Evolutionary conservation across 1,284 basidiomycete genomes (phyloP).

Genomic region (Hypsizygus ulmarius): DNA sequence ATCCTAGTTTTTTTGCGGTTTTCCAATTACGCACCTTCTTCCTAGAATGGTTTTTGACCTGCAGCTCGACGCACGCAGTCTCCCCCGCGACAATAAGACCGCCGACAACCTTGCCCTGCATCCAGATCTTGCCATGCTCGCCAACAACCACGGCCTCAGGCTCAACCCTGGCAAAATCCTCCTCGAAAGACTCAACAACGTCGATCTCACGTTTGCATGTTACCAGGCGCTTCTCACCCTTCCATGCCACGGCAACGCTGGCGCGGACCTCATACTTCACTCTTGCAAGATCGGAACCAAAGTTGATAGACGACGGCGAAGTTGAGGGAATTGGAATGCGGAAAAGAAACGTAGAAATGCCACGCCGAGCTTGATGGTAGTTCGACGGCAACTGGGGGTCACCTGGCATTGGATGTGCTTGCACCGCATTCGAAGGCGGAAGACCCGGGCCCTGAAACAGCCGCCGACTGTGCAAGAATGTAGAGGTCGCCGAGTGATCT

Average conservation of each 20-base stretch:
- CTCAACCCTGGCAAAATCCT: slow-evolving; percentile 33
- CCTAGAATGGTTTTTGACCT: slow-evolving; percentile 73
- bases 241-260: slow-evolving; percentile 69
- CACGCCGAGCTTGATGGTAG: slow-evolving; percentile 67
- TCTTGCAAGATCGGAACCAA: slow-evolving; percentile 62
- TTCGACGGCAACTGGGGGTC: slow-evolving; percentile 57
- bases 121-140: slow-evolving; percentile 76
- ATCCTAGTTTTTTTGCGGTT: not conserved
- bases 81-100: slow-evolving; percentile 64
- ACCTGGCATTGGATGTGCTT: slow-evolving; percentile 50
- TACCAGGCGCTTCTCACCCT: slow-evolving; percentile 64
- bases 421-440: slow-evolving; percentile 76
- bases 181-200: slow-evolving; percentile 56
- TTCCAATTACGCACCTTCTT: slow-evolving; percentile 54
- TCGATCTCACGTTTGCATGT: slow-evolving; percentile 59
- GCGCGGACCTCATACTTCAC: slow-evolving; percentile 70
- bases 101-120: slow-evolving; percentile 62
- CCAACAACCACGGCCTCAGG: slow-evolving; percentile 63
- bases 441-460: slow-evolving; percentile 77
- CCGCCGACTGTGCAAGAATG: slow-evolving; percentile 64
- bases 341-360: slow-evolving; percentile 73
- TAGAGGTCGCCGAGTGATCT: slow-evolving; percentile 74
- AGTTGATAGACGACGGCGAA: slow-evolving; percentile 66
- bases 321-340: slow-evolving; percentile 61
- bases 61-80: slow-evolving; percentile 66